phyloP scores from a whole-genome alignment of 371 early-diverging fungal genomes.

The Umbelopsis sp. region DNA sequence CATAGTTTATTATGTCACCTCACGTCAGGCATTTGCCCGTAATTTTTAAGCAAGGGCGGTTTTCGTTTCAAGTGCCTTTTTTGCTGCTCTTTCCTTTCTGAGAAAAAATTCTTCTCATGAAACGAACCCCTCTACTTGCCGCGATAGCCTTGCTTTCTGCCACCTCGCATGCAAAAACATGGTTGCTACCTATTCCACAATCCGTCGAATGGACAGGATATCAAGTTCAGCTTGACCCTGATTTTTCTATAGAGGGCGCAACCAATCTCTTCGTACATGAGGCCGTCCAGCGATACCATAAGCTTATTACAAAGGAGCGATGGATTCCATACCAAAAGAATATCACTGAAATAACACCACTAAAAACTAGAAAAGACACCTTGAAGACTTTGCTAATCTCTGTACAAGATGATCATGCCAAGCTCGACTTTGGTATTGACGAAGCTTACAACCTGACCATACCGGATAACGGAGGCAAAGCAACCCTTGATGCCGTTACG shows the following conservation, averaged over 20 bases:
- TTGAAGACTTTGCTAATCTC: constrained; percentile 12
- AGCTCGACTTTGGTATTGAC: constrained; percentile 39
- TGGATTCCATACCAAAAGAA: constrained; percentile 25
- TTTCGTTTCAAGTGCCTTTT: no score
- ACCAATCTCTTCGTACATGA: constrained; percentile 23
- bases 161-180: constrained; percentile 21
- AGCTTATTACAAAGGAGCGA: constrained; percentile 21
- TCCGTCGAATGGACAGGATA: constrained; percentile 20
- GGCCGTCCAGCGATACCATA: constrained; percentile 15
- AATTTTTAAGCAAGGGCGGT: no score
- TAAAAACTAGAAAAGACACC: not conserved
- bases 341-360: not conserved
- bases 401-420: constrained; percentile 16
- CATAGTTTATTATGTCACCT: no score
- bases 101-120: constrained; percentile 27
- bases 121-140: constrained; percentile 29
- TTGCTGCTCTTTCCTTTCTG: not conserved
- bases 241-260: constrained; percentile 24
- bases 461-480: constrained; percentile 32
- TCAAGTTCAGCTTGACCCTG: not conserved
- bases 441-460: constrained; percentile 62
- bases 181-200: constrained; percentile 26
- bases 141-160: constrained; percentile 26
- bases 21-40: no score
- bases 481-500: constrained; percentile 56